These are phyloP conservation scores for Coemansia interrupta DNA, from an alignment of 192 early-diverging fungal species.

Conservation along the genomic window DNA sequence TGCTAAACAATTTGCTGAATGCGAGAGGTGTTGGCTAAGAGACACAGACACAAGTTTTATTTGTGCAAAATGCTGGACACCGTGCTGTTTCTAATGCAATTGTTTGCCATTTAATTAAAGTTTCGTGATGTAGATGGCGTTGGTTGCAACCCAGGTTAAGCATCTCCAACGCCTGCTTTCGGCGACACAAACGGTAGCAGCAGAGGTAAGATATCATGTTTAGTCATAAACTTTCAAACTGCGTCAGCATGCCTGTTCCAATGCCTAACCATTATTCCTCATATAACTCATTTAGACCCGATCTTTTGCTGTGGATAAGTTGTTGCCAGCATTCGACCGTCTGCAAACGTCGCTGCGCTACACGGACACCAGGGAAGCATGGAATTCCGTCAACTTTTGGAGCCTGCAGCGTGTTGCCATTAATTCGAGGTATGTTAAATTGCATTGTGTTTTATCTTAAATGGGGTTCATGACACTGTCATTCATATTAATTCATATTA, in stretches of 20 bases:
- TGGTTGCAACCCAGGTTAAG: conserved; percentile 2
- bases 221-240: neutral
- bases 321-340: conserved; percentile 7
- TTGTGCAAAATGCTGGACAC: neutral
- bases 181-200: neutral
- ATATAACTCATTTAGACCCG: conserved; percentile 6
- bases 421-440: conserved; percentile 28
- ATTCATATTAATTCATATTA: conserved; percentile 7
- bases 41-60: neutral
- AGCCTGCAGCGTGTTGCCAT: conserved; percentile 20
- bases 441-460: conserved; percentile 1
- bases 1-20: neutral
- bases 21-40: neutral
- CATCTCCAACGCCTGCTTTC: neutral
- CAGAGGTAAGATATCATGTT: neutral
- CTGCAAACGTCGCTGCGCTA: conserved; percentile 23
- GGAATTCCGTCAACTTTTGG: conserved; percentile 25
- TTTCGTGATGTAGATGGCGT: neutral
- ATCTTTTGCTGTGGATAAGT: neutral
- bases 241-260: no score
- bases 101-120: no score
- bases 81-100: no score
- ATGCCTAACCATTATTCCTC: neutral
- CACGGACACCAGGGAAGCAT: conserved; percentile 27
- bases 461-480: neutral